These are phyloP conservation scores for Kalmanozyma brasiliensis DNA, from an alignment of 1,284 basidiomycete species.

Conservation along the genomic window DNA sequence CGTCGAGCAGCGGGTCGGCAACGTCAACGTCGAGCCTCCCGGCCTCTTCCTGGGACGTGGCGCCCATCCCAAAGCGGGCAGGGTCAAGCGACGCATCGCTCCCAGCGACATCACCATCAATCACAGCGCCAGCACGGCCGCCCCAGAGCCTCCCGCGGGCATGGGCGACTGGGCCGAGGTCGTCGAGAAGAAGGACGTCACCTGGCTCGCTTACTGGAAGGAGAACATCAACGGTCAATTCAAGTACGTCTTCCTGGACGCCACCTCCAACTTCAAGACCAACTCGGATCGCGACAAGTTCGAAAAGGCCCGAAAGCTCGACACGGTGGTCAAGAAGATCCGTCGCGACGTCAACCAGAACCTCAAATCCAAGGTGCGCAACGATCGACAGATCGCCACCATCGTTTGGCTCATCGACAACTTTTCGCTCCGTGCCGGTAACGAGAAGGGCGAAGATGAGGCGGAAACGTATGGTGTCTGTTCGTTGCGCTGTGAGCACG, in stretches of 20 bases:
- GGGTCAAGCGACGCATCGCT: slow-evolving; percentile 79
- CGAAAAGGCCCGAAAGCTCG: slow-evolving; percentile 66
- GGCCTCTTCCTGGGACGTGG: slow-evolving; percentile 96
- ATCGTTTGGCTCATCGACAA: slow-evolving; percentile 68
- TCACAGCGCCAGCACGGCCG: slow-evolving; percentile 61
- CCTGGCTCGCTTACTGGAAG: slow-evolving; percentile 67
- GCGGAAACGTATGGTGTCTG: slow-evolving; percentile 67
- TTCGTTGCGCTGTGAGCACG: slow-evolving; percentile 65
- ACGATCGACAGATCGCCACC: slow-evolving; percentile 66
- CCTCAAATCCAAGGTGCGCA: slow-evolving; percentile 60
- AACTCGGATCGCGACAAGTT: slow-evolving; percentile 67
- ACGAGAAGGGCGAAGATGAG: slow-evolving; percentile 68
- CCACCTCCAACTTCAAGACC: slow-evolving; percentile 65
- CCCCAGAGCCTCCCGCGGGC: slow-evolving; percentile 61
- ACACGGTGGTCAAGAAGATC: slow-evolving; percentile 61
- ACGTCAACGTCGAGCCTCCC: slow-evolving; percentile 97
- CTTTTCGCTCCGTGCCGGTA: slow-evolving; percentile 67
- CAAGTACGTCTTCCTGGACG: slow-evolving; percentile 68
- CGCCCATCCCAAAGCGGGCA: slow-evolving; percentile 97
- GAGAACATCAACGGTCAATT: slow-evolving; percentile 66
- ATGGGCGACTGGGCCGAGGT: slow-evolving; percentile 64
- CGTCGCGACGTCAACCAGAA: slow-evolving; percentile 60
- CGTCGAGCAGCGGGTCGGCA: slow-evolving; percentile 95
- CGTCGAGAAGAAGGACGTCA: slow-evolving; percentile 64
- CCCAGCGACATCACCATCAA: slow-evolving; percentile 68